Evolutionary conservation across 2,329 filamentous ascomycete species (phyloP).

Genomic region (Davidsoniella neocaledoniae): DNA sequence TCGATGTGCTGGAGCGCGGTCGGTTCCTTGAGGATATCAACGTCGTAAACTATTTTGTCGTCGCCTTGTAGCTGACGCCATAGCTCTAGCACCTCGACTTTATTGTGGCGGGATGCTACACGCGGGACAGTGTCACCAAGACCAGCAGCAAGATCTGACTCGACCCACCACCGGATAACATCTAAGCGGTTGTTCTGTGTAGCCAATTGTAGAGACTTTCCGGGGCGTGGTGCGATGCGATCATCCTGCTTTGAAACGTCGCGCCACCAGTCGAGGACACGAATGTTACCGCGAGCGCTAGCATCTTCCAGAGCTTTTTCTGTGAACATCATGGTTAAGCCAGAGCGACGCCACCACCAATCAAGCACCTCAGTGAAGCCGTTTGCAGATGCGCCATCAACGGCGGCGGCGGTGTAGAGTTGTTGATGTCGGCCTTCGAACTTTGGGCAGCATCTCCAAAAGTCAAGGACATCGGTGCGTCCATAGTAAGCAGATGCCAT

Average conservation of each 20-base stretch:
- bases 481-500: slow-evolving; percentile 81
- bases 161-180: slow-evolving; percentile 76
- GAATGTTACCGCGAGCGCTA: slow-evolving; percentile 66
- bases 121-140: slow-evolving; percentile 72
- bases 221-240: slow-evolving; percentile 51
- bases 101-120: slow-evolving; percentile 69
- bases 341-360: slow-evolving; percentile 74
- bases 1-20: slow-evolving; percentile 73
- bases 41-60: slow-evolving; percentile 54
- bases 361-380: slow-evolving; percentile 75
- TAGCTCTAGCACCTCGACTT: slow-evolving; percentile 65
- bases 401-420: slow-evolving; percentile 61
- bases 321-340: slow-evolving; percentile 67
- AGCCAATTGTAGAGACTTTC: slow-evolving; percentile 68
- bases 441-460: slow-evolving; percentile 72
- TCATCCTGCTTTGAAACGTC: slow-evolving; percentile 45
- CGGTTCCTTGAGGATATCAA: slow-evolving; percentile 67
- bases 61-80: slow-evolving; percentile 61
- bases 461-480: slow-evolving; percentile 68
- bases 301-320: slow-evolving; percentile 79
- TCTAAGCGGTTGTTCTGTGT: slow-evolving; percentile 66
- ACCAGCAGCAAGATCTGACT: slow-evolving; percentile 59
- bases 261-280: slow-evolving; percentile 88
- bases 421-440: slow-evolving; percentile 58
- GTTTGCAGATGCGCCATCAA: slow-evolving; percentile 74